Conservation (phyloP, 257 asterid genomes). For the Solanum paucissectum region DNA sequence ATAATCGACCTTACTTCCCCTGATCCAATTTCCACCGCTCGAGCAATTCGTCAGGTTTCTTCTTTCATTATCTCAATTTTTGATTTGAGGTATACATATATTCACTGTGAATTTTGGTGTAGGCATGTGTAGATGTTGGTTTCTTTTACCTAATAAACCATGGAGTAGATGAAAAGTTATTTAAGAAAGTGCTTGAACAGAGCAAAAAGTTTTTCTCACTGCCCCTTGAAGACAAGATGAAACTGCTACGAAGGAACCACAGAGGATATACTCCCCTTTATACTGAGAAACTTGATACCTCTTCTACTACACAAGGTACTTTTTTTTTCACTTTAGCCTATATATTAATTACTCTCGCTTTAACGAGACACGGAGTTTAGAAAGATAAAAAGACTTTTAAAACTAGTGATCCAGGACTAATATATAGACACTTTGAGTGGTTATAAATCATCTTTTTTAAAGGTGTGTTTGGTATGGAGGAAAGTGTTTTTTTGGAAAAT, state of each 20-base stretch:
- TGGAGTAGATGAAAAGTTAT: slow-evolving; percentile 33
- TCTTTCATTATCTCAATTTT: not conserved
- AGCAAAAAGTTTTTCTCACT: slow-evolving; percentile 30
- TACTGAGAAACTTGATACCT: slow-evolving; percentile 40
- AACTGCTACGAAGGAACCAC: slow-evolving; percentile 19
- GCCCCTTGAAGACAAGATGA: slow-evolving; percentile 34
- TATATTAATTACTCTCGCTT: not conserved
- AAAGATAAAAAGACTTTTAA: not conserved
- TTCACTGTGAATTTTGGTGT: not conserved
- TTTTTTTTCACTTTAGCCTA: not conserved
- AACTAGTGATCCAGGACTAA: not conserved
- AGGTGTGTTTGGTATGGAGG: not conserved
- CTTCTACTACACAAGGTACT: slow-evolving; percentile 29
- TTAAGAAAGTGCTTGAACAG: slow-evolving; percentile 27
- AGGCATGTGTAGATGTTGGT: slow-evolving; percentile 47
- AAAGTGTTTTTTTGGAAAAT: not conserved
- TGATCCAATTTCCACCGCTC: slow-evolving; percentile 29
- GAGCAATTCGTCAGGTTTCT: slow-evolving; percentile 34
- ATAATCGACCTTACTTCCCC: slow-evolving; percentile 34
- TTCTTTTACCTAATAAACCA: slow-evolving; percentile 58
- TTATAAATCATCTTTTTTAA: not conserved
- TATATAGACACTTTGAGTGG: not conserved
- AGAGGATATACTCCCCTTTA: slow-evolving; percentile 48
- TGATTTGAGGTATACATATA: not conserved
- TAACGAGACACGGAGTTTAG: not conserved